Evolutionary conservation across 805 yeast species (phyloP).

Genomic region (Suhomyces faveliae): DNA sequence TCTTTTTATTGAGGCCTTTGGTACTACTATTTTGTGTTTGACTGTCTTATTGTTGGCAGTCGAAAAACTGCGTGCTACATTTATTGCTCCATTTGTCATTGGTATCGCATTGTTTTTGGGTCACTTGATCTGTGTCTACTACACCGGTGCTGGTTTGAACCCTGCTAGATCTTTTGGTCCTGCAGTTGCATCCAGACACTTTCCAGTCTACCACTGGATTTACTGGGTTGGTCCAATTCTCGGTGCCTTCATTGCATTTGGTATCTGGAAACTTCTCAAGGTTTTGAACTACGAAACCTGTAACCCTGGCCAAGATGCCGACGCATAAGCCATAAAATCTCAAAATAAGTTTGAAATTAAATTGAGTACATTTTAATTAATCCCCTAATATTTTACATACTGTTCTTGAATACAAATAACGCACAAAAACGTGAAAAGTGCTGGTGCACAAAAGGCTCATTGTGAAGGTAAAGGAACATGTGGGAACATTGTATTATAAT

Average conservation of each 20-base stretch:
- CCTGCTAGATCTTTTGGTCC: slow-evolving; percentile 92
- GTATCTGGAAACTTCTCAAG: slow-evolving; percentile 66
- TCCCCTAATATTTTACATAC: background rate
- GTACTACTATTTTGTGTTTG: slow-evolving; percentile 67
- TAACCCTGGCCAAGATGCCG: slow-evolving; percentile 70
- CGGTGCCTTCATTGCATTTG: slow-evolving; percentile 66
- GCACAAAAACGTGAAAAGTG: background rate
- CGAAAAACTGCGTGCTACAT: slow-evolving; percentile 73
- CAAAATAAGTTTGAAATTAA: background rate
- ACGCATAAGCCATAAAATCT: slow-evolving; percentile 29
- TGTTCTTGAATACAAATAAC: no score
- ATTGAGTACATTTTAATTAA: no score
- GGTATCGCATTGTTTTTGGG: slow-evolving; percentile 81
- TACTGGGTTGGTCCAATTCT: slow-evolving; percentile 88
- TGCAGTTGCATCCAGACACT: slow-evolving; percentile 63
- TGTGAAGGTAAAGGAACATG: background rate
- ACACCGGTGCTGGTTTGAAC: slow-evolving; percentile 89
- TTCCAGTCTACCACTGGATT: slow-evolving; percentile 87
- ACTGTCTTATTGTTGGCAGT: slow-evolving; percentile 83
- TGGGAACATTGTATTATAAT: background rate
- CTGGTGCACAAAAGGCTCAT: background rate
- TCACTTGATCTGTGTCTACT: slow-evolving; percentile 76
- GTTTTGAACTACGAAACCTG: slow-evolving; percentile 64
- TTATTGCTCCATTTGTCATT: slow-evolving; percentile 77
- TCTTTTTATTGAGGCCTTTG: slow-evolving; percentile 78